Base-by-base conservation (phyloP, 768 basidiomycete genomes). In the Psilocybe cubensis region DNA sequence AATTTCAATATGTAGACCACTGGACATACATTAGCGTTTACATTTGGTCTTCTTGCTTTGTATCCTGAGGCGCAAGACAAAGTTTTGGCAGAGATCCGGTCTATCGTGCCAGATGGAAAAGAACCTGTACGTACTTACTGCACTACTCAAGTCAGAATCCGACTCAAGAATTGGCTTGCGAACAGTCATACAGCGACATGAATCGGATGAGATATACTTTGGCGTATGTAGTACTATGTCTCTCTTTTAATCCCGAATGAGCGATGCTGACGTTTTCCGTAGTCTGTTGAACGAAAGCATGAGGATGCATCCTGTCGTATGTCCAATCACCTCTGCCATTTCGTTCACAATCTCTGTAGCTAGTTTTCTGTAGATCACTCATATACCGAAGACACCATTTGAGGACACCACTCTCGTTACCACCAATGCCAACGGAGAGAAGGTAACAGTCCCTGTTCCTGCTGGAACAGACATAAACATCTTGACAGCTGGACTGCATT, bases 41-140 rank as follows among this genome's bases (percentile, higher is more conserved):
- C 75, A 0, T 70, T 82, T 29, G 80, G 71, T 1, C 57, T 80
- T 17, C 63, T 83, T 8, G 80, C 81, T 0, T 64, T 80, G 21
- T 67, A 81, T 54, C 78, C 68, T 3, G 78, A 79, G 3, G 71
- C 76, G 56, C 81, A 83, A 61, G 76, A 80, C 45, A 77, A 69
- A 50, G 64, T 83, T 8, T 76, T 73, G 54, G 56, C 75, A 31
- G 72, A 79, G 25, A 75, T 77, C 59, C 70, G 68, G 10, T 56
- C 59, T 12, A 60, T 77, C 3, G 56, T 76, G 25, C 56, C 71
- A 18, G 64, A 72, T 40, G 74, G 72, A 4, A 64, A 70, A 24
- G 38, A 58, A 20, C 75, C 74, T 10, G 74, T 76, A 28, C 53
- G 69, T 61, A 10, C 2, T n/a, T n/a, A n/a, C n/a, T n/a, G n/a